Evolutionary conservation across 495 filamentous ascomycete species (phyloP).

Genomic region (Neurospora sp.): DNA sequence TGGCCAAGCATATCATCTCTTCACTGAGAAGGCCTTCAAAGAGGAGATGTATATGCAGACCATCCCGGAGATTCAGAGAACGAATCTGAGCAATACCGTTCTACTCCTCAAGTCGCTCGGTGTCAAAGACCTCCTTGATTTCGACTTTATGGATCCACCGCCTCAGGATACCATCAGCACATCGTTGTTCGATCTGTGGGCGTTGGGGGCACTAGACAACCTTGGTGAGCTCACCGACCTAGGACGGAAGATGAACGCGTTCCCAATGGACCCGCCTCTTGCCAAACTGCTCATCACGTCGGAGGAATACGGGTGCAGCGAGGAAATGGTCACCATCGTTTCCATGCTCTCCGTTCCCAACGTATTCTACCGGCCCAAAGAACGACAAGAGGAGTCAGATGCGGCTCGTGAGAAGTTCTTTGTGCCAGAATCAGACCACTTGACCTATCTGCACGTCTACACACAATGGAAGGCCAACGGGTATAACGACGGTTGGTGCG

Average conservation of each 20-base stretch:
- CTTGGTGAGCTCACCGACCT: conserved; percentile 83
- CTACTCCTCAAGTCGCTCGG: conserved; percentile 89
- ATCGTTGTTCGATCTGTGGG: conserved; percentile 96
- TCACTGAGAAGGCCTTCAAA: conserved; percentile 88
- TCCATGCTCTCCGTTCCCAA: conserved; percentile 95
- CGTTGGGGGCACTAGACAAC: conserved; percentile 85
- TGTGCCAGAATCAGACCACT: conserved; percentile 92
- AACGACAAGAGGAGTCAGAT: conserved; percentile 94
- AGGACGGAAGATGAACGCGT: conserved; percentile 88
- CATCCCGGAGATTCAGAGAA: conserved; percentile 96
- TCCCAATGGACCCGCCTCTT: conserved; percentile 92
- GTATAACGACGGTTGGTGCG: conserved; percentile 84
- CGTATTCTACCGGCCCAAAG: conserved; percentile 96
- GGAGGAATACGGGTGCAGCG: conserved; percentile 78
- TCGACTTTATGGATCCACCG: conserved; percentile 98
- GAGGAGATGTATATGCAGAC: conserved; percentile 97
- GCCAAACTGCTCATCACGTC: conserved; percentile 90
- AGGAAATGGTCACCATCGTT: conserved; percentile 97
- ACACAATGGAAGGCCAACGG: conserved; percentile 92
- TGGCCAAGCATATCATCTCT: conserved; percentile 90
- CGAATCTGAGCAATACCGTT: conserved; percentile 90
- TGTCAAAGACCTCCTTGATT: conserved; percentile 89
- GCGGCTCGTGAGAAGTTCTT: conserved; percentile 97
- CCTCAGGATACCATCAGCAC: conserved; percentile 98
- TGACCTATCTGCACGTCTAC: conserved; percentile 93